Percentiles rank a stretch among this genome's conserved stretches.
These are phyloP conservation scores for Saccharomycopsis hybrid DNA, from an alignment of 1,139 yeast species.

Conservation along the genomic window DNA sequence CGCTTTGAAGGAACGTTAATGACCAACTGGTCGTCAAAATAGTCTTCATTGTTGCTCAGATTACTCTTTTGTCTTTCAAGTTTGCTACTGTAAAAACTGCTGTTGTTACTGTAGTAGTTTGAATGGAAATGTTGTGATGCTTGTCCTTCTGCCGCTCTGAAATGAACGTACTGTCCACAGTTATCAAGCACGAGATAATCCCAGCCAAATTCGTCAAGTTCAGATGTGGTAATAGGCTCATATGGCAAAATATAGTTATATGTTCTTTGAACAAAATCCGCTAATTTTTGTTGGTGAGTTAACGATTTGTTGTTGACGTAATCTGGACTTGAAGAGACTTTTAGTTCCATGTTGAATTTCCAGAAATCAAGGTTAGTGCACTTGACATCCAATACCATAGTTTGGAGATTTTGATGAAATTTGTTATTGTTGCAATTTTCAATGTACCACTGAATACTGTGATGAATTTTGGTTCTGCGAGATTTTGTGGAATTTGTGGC, in stretches of 20 bases:
- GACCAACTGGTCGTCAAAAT: no score
- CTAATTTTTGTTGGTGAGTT: conserved; percentile 43
- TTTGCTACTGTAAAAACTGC: no score
- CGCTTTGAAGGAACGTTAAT: no score
- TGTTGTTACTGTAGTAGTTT: no score
- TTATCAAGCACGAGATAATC: conserved; percentile 41
- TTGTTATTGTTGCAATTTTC: conserved; percentile 24
- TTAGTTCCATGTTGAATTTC: conserved; percentile 54
- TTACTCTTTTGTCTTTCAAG: no score
- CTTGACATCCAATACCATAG: conserved; percentile 37
- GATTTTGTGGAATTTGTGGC: conserved; percentile 61
- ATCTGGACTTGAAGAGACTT: conserved; percentile 48
- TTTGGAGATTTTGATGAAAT: conserved; percentile 24
- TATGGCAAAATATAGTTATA: conserved; percentile 48
- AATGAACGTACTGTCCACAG: conserved; percentile 34
- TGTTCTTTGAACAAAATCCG: conserved; percentile 56
- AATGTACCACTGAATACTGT: conserved; percentile 28
- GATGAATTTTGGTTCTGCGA: conserved; percentile 35
- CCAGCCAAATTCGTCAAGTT: conserved; percentile 36
- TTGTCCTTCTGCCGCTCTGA: background rate
- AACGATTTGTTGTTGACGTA: conserved; percentile 37
- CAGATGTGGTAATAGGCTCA: conserved; percentile 46
- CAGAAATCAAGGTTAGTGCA: conserved; percentile 38
- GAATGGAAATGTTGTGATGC: no score
- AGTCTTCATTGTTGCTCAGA: no score